Conservation (phyloP, 176 grass and related monocot genomes). For the Pharus latifolius region DNA sequence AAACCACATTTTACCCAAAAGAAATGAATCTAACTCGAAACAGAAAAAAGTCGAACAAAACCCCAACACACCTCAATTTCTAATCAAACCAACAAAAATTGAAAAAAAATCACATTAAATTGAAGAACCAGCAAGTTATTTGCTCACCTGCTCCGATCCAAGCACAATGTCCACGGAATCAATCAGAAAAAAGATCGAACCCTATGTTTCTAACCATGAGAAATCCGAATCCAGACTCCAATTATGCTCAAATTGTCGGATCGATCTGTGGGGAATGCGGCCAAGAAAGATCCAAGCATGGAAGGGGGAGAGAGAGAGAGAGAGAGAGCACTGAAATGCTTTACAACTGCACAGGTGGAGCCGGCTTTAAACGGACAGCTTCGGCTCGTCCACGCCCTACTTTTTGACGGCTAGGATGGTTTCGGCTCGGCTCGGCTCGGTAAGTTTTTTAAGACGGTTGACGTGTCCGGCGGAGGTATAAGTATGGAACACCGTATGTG, state of each 20-base stretch:
- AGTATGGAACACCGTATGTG: no score
- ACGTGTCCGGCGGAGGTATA: no score
- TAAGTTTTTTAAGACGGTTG: no score
- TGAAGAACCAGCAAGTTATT: background rate
- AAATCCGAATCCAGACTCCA: background rate
- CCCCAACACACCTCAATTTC: background rate
- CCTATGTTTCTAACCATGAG: background rate
- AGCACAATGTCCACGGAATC: slow-evolving; percentile 3
- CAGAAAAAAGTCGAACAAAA: background rate
- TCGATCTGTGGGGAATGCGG: slow-evolving; percentile 18
- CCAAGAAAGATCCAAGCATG: slow-evolving; percentile 7
- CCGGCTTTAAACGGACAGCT: slow-evolving; percentile 23
- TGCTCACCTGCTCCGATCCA: slow-evolving; percentile 18
- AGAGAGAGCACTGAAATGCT: slow-evolving; percentile 46
- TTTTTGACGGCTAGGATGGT: background rate
- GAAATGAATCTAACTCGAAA: background rate
- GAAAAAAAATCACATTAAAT: background rate
- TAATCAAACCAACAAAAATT: background rate
- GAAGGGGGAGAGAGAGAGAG: background rate
- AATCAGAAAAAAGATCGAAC: background rate
- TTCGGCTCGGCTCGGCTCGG: background rate
- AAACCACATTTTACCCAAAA: background rate
- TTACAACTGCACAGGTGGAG: slow-evolving; percentile 43
- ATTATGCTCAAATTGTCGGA: background rate
- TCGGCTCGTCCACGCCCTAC: background rate